Percentiles rank a stretch among this genome's conserved stretches.
These are phyloP conservation scores for Thinopyrum elongatum DNA, from an alignment of 176 grass and related monocot genomes.

Conservation along the genomic window DNA sequence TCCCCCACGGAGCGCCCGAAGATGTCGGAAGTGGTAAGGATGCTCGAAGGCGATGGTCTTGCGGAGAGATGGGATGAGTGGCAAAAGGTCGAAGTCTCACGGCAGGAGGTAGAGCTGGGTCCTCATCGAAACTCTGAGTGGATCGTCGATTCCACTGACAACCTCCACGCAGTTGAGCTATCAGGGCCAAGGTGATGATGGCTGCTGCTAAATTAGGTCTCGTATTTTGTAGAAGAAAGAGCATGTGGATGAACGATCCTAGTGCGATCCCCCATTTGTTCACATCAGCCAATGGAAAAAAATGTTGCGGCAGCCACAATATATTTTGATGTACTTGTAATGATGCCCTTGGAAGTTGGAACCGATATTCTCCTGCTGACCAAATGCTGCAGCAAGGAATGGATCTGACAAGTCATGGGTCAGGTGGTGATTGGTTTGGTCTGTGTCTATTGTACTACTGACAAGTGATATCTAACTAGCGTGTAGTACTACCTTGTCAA, in stretches of 20 bases:
- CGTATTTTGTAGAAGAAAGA: constrained; percentile 41
- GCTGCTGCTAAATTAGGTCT: constrained; percentile 36
- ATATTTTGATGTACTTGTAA: constrained; percentile 27
- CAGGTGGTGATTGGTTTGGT: constrained; percentile 15
- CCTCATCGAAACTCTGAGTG: constrained; percentile 59
- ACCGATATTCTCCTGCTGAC: background rate
- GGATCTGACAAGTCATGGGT: background rate
- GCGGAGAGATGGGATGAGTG: constrained; percentile 89
- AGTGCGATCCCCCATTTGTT: constrained; percentile 50
- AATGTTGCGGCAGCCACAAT: background rate
- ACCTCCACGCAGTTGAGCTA: constrained; percentile 68
- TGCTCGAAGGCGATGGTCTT: constrained; percentile 85
- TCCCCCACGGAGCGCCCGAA: constrained; percentile 76
- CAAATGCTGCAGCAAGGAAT: background rate
- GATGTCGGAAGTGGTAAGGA: constrained; percentile 90
- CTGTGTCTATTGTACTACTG: background rate
- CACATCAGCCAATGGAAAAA: constrained; percentile 42
- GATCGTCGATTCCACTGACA: constrained; percentile 76
- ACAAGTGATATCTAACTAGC: constrained; percentile 32
- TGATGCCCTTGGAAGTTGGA: constrained; percentile 10
- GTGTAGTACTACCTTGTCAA: constrained; percentile 18
- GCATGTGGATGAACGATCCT: constrained; percentile 26
- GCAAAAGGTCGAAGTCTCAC: constrained; percentile 79
- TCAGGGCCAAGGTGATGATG: constrained; percentile 71
- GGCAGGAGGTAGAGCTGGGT: constrained; percentile 62